Evolutionary conservation across 306 rosid genomes (phyloP).

Genomic region (Cicer yamashitae): DNA sequence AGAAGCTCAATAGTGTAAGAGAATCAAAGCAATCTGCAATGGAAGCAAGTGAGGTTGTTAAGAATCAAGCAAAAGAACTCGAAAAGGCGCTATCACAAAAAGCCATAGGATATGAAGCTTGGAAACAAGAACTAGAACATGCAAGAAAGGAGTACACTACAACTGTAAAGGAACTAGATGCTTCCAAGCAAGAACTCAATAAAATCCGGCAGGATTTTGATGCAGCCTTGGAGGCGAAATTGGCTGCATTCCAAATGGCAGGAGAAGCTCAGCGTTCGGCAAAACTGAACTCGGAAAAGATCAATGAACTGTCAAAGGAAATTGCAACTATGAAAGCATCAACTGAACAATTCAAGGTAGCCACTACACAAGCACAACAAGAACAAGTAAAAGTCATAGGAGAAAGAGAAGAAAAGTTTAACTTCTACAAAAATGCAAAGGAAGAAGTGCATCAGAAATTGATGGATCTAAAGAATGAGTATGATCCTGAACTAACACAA

Average conservation of each 20-base stretch:
- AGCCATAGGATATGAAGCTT: conserved; percentile 57
- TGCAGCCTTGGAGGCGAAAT: conserved; percentile 79
- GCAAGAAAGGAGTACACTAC: conserved; percentile 69
- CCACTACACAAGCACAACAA: conserved; percentile 56
- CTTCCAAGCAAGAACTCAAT: conserved; percentile 84
- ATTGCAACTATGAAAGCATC: conserved; percentile 67
- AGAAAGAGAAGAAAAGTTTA: conserved; percentile 53
- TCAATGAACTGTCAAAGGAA: conserved; percentile 63
- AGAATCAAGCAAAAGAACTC: conserved; percentile 68
- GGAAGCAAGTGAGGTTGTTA: conserved; percentile 67
- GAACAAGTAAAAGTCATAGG: conserved; percentile 51
- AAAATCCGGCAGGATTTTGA: conserved; percentile 89
- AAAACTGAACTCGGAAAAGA: conserved; percentile 61
- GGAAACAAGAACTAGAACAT: conserved; percentile 75
- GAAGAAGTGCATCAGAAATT: conserved; percentile 60
- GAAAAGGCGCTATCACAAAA: conserved; percentile 61
- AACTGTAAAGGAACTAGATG: conserved; percentile 73
- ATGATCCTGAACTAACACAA: conserved; percentile 51
- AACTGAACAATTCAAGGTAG: conserved; percentile 58
- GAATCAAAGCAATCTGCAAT: conserved; percentile 73
- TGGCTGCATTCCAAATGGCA: conserved; percentile 84
- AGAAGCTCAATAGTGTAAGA: conserved; percentile 60
- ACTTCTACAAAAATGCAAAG: conserved; percentile 47
- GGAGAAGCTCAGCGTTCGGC: conserved; percentile 88
- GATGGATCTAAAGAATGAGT: conserved; percentile 54